Evolutionary conservation across 1,139 yeast genomes (phyloP).

Genomic region (Pneumocystis murina): DNA sequence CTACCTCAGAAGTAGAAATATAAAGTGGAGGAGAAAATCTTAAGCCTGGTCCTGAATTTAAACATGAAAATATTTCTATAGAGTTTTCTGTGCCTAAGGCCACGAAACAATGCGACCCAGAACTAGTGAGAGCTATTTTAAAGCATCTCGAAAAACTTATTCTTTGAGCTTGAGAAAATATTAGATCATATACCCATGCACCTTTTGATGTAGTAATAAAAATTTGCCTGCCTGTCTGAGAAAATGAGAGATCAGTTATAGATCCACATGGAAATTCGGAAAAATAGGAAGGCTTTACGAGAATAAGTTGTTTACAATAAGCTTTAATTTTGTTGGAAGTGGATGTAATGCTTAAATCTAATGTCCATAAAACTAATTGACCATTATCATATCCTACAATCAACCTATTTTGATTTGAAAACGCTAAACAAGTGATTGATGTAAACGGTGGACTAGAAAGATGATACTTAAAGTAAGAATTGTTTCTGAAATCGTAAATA

Average conservation of each 20-base stretch:
- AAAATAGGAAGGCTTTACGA: not conserved
- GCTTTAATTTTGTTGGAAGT: not conserved
- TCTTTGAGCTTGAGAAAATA: not conserved
- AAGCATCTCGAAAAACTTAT: not conserved
- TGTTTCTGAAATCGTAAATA: not conserved
- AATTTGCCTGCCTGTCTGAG: not conserved
- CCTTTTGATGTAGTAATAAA: not conserved
- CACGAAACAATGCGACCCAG: not conserved
- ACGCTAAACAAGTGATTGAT: not conserved
- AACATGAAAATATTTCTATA: conserved; percentile 1
- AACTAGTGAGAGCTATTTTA: not conserved
- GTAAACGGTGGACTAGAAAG: not conserved
- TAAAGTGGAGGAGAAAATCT: not conserved
- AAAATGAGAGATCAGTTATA: not conserved
- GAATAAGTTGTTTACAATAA: not conserved
- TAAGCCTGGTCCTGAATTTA: not conserved
- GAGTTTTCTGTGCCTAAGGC: not conserved
- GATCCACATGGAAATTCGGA: not conserved
- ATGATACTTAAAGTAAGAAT: not conserved
- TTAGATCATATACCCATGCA: not conserved
- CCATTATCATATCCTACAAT: not conserved
- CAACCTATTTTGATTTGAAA: not conserved
- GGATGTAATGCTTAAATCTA: not conserved
- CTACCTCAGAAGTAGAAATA: not conserved
- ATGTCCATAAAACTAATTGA: not conserved